Evolutionary conservation across 805 yeast species (phyloP).

Genomic region (Myxozyma melibiosi): DNA sequence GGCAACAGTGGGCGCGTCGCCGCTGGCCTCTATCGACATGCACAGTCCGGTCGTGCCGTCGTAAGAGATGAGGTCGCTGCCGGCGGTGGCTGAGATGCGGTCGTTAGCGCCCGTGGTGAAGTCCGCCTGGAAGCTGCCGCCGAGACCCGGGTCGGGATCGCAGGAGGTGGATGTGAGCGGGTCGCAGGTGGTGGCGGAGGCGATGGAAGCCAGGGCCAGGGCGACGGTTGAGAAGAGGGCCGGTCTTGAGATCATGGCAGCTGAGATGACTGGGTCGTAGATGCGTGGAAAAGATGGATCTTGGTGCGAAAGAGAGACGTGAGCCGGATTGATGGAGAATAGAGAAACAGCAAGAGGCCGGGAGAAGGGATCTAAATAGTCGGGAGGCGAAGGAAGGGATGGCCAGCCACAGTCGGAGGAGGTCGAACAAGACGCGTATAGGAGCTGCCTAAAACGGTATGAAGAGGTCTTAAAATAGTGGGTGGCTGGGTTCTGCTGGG

Average conservation of each 20-base stretch:
- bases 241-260: not conserved
- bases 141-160: constrained; percentile 65
- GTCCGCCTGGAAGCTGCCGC: constrained; percentile 53
- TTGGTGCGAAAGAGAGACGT: too few species aligned
- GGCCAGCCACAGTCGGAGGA: not conserved
- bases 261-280: not conserved
- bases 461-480: not conserved
- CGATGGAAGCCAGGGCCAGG: constrained; percentile 14
- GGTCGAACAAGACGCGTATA: too few species aligned
- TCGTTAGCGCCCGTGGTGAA: constrained; percentile 51
- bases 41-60: constrained; percentile 60
- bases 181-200: constrained; percentile 45
- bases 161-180: constrained; percentile 49
- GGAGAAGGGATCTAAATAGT: not conserved
- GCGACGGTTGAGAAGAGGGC: not conserved
- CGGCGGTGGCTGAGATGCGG: constrained; percentile 48
- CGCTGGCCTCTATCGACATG: constrained; percentile 61
- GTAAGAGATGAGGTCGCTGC: constrained; percentile 50
- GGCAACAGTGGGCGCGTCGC: constrained; percentile 75
- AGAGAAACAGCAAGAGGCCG: not conserved
- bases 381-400: not conserved
- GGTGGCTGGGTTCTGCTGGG: not conserved
- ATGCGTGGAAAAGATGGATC: not conserved
- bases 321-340: not conserved
- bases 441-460: too few species aligned